Conservation (phyloP, 2,329 filamentous ascomycete genomes). For the Exophiala oligosperma region DNA sequence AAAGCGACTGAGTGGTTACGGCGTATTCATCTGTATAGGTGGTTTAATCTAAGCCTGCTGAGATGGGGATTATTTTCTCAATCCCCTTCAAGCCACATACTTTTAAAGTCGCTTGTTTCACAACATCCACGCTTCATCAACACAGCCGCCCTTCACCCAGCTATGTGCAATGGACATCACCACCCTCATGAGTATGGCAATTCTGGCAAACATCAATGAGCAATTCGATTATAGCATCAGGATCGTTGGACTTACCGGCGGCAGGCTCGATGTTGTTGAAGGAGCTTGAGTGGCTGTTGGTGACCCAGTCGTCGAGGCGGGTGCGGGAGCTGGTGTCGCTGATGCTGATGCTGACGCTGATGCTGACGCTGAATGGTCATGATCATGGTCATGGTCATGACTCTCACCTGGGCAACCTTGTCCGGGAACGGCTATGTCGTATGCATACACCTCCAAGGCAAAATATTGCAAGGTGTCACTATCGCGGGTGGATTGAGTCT, state of each 20-base stretch:
- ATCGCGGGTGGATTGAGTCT: conserved; percentile 55
- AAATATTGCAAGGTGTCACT: conserved; percentile 68
- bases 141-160: neutral
- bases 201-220: conserved; percentile 30
- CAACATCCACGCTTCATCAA: too few relatives aligned
- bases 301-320: conserved; percentile 16
- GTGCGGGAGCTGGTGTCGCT: conserved; percentile 1
- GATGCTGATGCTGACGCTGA: conserved; percentile 13
- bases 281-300: conserved; percentile 3
- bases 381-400: neutral
- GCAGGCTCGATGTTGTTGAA: conserved; percentile 27
- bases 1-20: too few relatives aligned
- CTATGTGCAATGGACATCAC: conserved; percentile 41
- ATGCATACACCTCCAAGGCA: conserved; percentile 65
- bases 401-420: conserved; percentile 58
- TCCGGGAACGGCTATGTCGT: conserved; percentile 63
- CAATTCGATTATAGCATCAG: neutral
- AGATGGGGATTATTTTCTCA: too few relatives aligned
- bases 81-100: too few relatives aligned
- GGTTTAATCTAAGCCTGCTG: too few relatives aligned
- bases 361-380: conserved; percentile 1
- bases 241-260: conserved; percentile 29
- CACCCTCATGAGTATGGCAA: conserved; percentile 45
- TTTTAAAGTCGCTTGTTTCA: too few relatives aligned
- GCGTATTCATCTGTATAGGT: too few relatives aligned